Conservation (phyloP, 2,329 filamentous ascomycete species). For the Stenocarpella maydis region DNA sequence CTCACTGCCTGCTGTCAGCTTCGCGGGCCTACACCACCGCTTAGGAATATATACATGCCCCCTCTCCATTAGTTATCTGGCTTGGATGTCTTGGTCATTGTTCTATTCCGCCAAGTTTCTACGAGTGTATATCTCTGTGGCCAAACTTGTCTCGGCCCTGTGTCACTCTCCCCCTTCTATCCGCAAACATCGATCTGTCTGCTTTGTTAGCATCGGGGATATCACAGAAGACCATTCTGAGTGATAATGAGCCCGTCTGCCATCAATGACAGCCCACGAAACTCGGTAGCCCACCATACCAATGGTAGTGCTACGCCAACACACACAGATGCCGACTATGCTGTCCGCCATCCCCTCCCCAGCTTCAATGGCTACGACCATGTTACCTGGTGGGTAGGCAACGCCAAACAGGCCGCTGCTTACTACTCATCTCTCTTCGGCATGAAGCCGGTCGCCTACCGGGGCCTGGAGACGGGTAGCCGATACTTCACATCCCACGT, state of each 20-base stretch:
- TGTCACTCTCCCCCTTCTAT: background rate
- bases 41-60: conserved; percentile 31
- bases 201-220: conserved; percentile 4
- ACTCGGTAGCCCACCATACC: conserved; percentile 50
- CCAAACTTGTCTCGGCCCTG: background rate
- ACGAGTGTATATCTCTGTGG: background rate
- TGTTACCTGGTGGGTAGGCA: conserved; percentile 95
- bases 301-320: conserved; percentile 42
- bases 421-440: conserved; percentile 91
- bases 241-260: conserved; percentile 67
- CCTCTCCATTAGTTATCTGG: background rate
- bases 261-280: conserved; percentile 57
- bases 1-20: background rate
- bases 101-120: background rate
- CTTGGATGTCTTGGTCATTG: background rate
- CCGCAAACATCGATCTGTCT: background rate
- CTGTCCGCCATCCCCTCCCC: conserved; percentile 57
- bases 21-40: background rate
- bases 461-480: conserved; percentile 86
- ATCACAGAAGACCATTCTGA: conserved; percentile 30
- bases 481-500: conserved; percentile 85
- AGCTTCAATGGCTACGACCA: conserved; percentile 89
- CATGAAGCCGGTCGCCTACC: conserved; percentile 83
- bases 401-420: conserved; percentile 91
- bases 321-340: conserved; percentile 59